Evolutionary conservation across 208 protist species (phyloP), one percentile per base, ranked within the genome.

Genomic region (Leptomonas pyrrhocoris): DNA sequence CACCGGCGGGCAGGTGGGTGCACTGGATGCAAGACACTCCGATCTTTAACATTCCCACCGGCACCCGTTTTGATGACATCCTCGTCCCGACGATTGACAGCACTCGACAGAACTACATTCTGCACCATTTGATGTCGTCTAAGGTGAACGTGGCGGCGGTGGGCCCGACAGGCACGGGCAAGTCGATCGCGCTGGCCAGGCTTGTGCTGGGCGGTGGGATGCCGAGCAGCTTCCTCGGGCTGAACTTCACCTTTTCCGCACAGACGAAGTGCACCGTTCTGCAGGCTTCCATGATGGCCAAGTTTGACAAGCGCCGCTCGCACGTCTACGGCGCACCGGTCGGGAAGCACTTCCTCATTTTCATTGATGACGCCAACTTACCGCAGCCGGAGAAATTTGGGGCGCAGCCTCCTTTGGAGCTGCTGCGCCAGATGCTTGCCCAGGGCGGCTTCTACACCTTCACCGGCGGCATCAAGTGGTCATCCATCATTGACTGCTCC

Each of bases 51-150:
- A 83, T 97, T 40, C 59, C 74, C 15, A 59, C 75, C 2, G 81
- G 86, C 45, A 88, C 84, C 27, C 79, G 80, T 45, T 98, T 91
- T 68, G 89, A 95, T 43, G 92, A 98, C 61, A 94, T 98, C 68
- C 86, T 98, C 53, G 94, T 98, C 28, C 92, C 94, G 2, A 98
- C 97, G 2, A 87, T 96, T 61, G 95, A 98, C 74, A 98, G 96
- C 74, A 93, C 93, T 18, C 84, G 97, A 1, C 88, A 95, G 71
- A 92, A 93, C 65, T 97, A 93, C 65, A 73, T 98, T 16, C 65
- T 98, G 49, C 68, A 85, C 36, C 86, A 94, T 54, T 74, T 98
- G 38, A 69, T 97, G 53, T 19, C 58, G 11, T 68, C 89, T 60
- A 90, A 90, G 56, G 69, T 90, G 25, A 94, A 97, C 78, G 89